Evolutionary conservation across 2,329 filamentous ascomycete genomes (phyloP).

Genomic region (Xenosphaeropsis pyriputrescens): DNA sequence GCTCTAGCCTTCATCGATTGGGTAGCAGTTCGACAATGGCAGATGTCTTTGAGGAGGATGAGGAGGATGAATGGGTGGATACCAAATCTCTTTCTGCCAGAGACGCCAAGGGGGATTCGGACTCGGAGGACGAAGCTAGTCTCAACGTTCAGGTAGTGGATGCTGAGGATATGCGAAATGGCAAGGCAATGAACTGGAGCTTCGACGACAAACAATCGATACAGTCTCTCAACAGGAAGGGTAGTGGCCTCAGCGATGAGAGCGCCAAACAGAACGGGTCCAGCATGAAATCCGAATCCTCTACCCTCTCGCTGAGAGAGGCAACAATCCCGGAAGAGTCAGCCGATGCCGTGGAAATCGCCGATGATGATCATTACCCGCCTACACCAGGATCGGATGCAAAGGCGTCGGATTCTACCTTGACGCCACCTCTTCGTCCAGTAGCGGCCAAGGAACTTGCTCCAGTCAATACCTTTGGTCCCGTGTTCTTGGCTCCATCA

Average conservation of each 20-base stretch:
- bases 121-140: slow-evolving; percentile 20
- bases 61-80: slow-evolving; percentile 37
- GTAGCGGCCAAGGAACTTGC: slow-evolving; percentile 25
- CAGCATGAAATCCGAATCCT: slow-evolving; percentile 31
- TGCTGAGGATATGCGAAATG: slow-evolving; percentile 21
- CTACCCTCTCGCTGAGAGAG: slow-evolving; percentile 34
- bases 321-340: slow-evolving; percentile 34
- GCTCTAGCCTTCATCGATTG: slow-evolving; percentile 43
- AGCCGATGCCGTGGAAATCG: slow-evolving; percentile 21
- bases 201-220: slow-evolving; percentile 16
- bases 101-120: slow-evolving; percentile 17
- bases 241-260: slow-evolving; percentile 29
- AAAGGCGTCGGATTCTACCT: slow-evolving; percentile 18
- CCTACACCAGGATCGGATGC: slow-evolving; percentile 18
- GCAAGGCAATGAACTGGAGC: slow-evolving; percentile 24
- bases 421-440: slow-evolving; percentile 15
- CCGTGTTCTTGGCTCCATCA: slow-evolving; percentile 21
- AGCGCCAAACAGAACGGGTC: slow-evolving; percentile 19
- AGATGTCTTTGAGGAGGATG: slow-evolving; percentile 77
- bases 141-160: slow-evolving; percentile 29
- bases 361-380: slow-evolving; percentile 21
- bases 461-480: slow-evolving; percentile 31
- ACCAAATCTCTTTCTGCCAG: slow-evolving; percentile 17
- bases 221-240: slow-evolving; percentile 24
- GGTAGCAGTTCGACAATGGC: slow-evolving; percentile 63